A percentile compares a stretch with the other conserved stretches of the same genome.
phyloP scores from a whole-genome alignment of 2,329 filamentous ascomycete species.

The Xylaria sp. region DNA sequence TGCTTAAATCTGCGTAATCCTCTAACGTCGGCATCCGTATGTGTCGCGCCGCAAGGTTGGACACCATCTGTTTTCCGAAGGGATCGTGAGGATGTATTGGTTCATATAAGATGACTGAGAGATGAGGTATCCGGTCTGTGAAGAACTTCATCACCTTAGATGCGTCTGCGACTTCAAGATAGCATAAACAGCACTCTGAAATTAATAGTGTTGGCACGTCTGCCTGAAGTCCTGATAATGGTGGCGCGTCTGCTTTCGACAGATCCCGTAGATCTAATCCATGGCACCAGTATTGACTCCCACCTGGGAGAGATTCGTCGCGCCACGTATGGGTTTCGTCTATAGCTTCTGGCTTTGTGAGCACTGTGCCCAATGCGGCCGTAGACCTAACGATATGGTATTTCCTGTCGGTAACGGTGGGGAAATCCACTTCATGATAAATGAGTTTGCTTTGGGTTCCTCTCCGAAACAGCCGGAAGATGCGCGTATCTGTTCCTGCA shows the following conservation, averaged over 20 bases:
- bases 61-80: constrained; percentile 92
- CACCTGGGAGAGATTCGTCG: constrained; percentile 51
- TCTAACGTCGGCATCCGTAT: constrained; percentile 87
- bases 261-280: constrained; percentile 77
- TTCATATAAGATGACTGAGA: constrained; percentile 83
- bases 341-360: constrained; percentile 49
- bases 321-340: constrained; percentile 54
- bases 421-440: constrained; percentile 95
- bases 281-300: constrained; percentile 65
- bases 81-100: constrained; percentile 84
- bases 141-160: constrained; percentile 73
- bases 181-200: constrained; percentile 96
- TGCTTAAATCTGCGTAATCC: constrained; percentile 72
- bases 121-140: constrained; percentile 57
- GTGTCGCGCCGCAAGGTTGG: constrained; percentile 82
- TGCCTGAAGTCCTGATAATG: constrained; percentile 59
- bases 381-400: constrained; percentile 63
- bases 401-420: constrained; percentile 75
- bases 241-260: constrained; percentile 37
- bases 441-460: constrained; percentile 59
- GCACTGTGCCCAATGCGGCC: constrained; percentile 53
- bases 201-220: constrained; percentile 82
- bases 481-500: constrained; percentile 91
- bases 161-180: constrained; percentile 75
- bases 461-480: constrained; percentile 75